Conservation (phyloP, 306 rosid genomes). For the Castanopsis chinensis region DNA sequence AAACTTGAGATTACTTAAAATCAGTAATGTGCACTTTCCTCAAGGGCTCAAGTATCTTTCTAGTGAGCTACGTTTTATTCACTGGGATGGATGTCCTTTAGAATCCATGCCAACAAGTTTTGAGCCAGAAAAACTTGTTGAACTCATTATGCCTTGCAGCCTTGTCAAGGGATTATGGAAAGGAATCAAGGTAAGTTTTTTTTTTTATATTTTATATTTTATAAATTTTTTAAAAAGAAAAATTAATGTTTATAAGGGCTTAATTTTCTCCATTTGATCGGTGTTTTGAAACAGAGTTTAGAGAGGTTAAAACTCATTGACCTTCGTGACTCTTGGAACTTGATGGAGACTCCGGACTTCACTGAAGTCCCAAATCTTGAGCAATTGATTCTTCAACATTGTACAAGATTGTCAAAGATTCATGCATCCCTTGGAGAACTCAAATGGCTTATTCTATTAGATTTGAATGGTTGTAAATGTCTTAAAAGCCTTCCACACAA, state of each 20-base stretch:
- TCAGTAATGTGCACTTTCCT: no score
- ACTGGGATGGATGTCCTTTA: not conserved
- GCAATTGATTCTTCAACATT: not conserved
- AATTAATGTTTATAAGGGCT: no score
- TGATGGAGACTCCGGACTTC: no score
- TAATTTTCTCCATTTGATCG: not conserved
- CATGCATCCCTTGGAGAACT: not conserved
- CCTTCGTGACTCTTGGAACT: no score
- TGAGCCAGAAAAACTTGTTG: not conserved
- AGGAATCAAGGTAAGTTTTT: not conserved
- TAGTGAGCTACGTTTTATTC: not conserved
- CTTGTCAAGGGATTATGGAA: not conserved
- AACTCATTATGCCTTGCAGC: not conserved
- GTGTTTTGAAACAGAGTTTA: not conserved
- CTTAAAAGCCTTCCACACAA: no score
- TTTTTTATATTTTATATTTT: no score
- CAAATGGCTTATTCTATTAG: not conserved
- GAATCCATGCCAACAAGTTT: not conserved
- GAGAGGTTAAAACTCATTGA: not conserved
- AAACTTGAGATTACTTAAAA: no score
- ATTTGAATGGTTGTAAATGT: no score
- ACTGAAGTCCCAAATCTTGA: no score
- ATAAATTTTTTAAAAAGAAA: not conserved
- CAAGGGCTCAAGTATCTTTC: not conserved
- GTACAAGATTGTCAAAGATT: not conserved